Percentiles rank a stretch among this genome's conserved stretches.
Conservation (phyloP, 345 rosid genomes). For the Garcia nutans region DNA sequence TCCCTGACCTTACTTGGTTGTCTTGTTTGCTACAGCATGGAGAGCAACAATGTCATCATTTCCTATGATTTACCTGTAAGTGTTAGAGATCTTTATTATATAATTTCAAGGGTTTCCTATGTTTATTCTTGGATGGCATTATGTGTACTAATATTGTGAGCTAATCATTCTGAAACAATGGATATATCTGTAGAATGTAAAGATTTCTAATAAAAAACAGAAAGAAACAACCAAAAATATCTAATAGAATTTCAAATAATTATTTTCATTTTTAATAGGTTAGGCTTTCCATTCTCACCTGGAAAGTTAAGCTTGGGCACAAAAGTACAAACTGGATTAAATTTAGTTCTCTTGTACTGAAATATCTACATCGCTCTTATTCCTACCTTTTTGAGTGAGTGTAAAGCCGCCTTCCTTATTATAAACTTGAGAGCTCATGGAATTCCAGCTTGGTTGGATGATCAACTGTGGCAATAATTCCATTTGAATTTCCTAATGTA, state of each 20-base stretch:
- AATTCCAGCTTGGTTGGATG: not conserved
- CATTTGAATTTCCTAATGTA: not conserved
- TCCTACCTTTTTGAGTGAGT: no score
- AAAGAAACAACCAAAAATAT: not conserved
- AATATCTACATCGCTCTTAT: no score
- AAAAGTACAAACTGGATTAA: not conserved
- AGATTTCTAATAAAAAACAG: not conserved
- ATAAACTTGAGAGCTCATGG: no score
- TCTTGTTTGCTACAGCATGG: conserved; percentile 49
- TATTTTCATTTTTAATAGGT: no score
- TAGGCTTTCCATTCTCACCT: no score
- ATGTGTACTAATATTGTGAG: not conserved
- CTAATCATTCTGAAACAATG: not conserved
- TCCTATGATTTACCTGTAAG: conserved; percentile 74
- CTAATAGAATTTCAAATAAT: not conserved
- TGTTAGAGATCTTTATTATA: conserved; percentile 1
- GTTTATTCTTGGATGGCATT: not conserved
- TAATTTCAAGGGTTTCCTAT: not conserved
- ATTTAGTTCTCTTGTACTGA: not conserved
- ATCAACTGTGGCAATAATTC: not conserved
- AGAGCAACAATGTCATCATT: conserved; percentile 65
- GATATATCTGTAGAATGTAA: not conserved
- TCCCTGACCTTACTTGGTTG: conserved; percentile 15
- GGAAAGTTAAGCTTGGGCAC: no score
- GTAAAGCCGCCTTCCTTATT: no score